Conservation (phyloP, 2,329 filamentous ascomycete genomes). For the Cordyceps fumosorosea region DNA sequence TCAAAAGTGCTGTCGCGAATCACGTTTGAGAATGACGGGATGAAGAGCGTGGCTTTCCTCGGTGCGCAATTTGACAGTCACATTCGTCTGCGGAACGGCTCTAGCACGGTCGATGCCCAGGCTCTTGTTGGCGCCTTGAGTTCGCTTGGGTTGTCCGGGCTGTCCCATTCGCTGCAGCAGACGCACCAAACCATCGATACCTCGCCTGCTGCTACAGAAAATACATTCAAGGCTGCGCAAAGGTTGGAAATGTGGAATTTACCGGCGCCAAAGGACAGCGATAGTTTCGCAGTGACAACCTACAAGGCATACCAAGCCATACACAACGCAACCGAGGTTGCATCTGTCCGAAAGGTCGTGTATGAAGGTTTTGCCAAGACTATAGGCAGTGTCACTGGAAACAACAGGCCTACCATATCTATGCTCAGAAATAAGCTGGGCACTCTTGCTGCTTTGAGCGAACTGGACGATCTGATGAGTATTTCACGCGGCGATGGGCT, state of each 20-base stretch:
- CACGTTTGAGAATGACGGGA: conserved; percentile 82
- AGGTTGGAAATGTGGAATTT: conserved; percentile 90
- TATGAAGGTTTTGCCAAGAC: conserved; percentile 56
- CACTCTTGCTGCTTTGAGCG: conserved; percentile 66
- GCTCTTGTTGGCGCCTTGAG: conserved; percentile 73
- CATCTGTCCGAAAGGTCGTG: conserved; percentile 48
- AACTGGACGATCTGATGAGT: conserved; percentile 71
- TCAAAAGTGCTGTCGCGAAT: conserved; percentile 72
- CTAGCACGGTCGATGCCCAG: conserved; percentile 53
- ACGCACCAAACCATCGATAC: conserved; percentile 55
- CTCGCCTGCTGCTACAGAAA: conserved; percentile 56
- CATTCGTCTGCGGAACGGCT: conserved; percentile 54
- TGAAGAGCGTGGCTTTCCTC: conserved; percentile 82
- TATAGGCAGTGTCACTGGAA: conserved; percentile 49
- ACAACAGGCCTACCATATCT: conserved; percentile 40
- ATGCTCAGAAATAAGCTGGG: conserved; percentile 50
- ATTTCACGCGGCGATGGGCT: conserved; percentile 54
- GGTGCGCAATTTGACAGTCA: conserved; percentile 87
- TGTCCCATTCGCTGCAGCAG: conserved; percentile 74
- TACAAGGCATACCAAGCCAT: conserved; percentile 80
- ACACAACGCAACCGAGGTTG: conserved; percentile 55
- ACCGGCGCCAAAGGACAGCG: conserved; percentile 58
- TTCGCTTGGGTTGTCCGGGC: conserved; percentile 73
- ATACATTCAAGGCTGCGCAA: conserved; percentile 71
- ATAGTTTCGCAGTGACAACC: conserved; percentile 60